Percentiles rank a stretch among this genome's conserved stretches.
Evolutionary conservation across 2,329 filamentous ascomycete species (phyloP).

Genomic region (Penicillium sp.): DNA sequence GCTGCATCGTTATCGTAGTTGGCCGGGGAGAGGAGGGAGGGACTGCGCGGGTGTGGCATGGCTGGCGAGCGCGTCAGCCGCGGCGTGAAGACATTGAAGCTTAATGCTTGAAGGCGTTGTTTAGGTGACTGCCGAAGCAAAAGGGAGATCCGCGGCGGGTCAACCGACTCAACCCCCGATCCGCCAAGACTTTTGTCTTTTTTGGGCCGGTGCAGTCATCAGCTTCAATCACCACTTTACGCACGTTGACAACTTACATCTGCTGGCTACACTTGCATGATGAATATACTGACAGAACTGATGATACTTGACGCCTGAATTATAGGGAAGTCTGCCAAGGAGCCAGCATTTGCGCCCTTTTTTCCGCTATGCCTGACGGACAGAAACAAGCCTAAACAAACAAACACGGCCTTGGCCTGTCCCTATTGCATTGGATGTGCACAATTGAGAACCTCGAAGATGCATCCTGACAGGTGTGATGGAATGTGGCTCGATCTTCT

Average conservation of each 20-base stretch:
- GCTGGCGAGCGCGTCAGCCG: slow-evolving; percentile 27
- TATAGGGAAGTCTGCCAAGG: not conserved
- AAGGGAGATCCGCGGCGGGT: slow-evolving; percentile 17
- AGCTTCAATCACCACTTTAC: not conserved
- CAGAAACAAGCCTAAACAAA: not conserved
- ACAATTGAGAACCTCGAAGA: not conserved
- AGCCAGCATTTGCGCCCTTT: not conserved
- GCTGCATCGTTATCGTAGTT: slow-evolving; percentile 73
- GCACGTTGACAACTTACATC: not conserved
- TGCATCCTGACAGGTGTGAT: not conserved
- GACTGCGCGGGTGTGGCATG: slow-evolving; percentile 33
- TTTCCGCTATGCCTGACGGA: not conserved
- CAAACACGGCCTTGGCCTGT: not conserved
- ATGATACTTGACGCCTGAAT: not conserved
- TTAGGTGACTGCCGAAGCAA: slow-evolving; percentile 9
- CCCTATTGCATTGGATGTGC: not conserved
- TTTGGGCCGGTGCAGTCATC: not conserved
- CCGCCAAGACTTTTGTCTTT: slow-evolving; percentile 17
- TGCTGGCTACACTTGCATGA: not conserved
- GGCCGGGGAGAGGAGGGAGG: slow-evolving; percentile 66
- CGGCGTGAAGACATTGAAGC: slow-evolving; percentile 34
- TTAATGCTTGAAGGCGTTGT: slow-evolving; percentile 11
- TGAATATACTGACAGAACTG: not conserved
- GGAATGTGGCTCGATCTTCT: not conserved
- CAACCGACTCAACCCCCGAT: slow-evolving; percentile 14